These are phyloP conservation scores for Beta macrorhiza DNA, from an alignment of 179 eudicot species.

Conservation along the genomic window DNA sequence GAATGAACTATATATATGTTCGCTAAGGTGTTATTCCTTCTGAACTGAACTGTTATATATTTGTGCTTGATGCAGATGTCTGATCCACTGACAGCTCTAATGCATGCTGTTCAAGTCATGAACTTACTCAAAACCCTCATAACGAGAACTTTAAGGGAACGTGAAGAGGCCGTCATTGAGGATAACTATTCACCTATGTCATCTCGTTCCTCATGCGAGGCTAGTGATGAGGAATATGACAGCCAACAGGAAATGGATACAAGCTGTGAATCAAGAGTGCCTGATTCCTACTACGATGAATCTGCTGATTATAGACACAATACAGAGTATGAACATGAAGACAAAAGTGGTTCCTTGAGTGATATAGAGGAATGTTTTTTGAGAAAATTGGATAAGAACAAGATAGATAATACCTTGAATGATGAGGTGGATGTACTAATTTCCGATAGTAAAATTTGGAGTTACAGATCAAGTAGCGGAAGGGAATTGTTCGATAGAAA, in stretches of 20 bases:
- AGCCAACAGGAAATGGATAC: conserved; percentile 64
- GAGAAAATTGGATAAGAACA: conserved; percentile 39
- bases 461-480: conserved; percentile 26
- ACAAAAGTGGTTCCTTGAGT: conserved; percentile 43
- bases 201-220: conserved; percentile 48
- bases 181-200: conserved; percentile 59
- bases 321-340: conserved; percentile 37
- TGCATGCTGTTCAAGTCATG: conserved; percentile 99
- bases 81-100: conserved; percentile 92
- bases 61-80: conserved; percentile 58
- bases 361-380: conserved; percentile 71
- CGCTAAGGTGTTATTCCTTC: neutral
- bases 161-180: conserved; percentile 51
- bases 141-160: conserved; percentile 68
- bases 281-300: conserved; percentile 51
- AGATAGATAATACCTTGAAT: conserved; percentile 23
- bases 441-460: conserved; percentile 29
- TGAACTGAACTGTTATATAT: neutral
- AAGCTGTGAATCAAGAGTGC: conserved; percentile 56
- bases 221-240: conserved; percentile 47
- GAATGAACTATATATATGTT: neutral
- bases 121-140: conserved; percentile 87
- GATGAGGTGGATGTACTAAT: conserved; percentile 27
- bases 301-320: conserved; percentile 29
- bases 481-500: conserved; percentile 13